phyloP scores from a whole-genome alignment of 805 yeast species.

The Candida endomychidarum region DNA sequence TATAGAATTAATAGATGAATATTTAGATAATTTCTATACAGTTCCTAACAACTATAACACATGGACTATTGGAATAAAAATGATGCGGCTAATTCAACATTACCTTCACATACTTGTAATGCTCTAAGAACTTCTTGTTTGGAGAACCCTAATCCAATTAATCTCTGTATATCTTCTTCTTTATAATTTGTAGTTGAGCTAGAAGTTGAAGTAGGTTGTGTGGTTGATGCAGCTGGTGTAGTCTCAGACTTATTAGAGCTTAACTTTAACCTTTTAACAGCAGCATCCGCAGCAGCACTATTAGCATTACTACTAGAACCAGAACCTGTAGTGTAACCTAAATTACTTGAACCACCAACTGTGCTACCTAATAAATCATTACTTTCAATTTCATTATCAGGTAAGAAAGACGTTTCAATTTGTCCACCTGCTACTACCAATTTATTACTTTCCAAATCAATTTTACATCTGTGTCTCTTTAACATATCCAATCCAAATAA shows the following conservation, averaged over 20 bases:
- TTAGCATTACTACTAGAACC: conserved; percentile 40
- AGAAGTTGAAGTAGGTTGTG: not conserved
- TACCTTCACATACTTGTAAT: conserved; percentile 64
- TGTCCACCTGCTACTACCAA: conserved; percentile 63
- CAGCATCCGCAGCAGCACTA: conserved; percentile 23
- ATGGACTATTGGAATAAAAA: conserved; percentile 59
- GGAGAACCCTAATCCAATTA: conserved; percentile 71
- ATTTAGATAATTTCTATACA: too few species aligned
- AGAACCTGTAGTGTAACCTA: too few species aligned
- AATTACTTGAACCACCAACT: conserved; percentile 16
- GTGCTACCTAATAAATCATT: conserved; percentile 20
- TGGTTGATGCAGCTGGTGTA: not conserved
- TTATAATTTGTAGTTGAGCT: conserved; percentile 4
- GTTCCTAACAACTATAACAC: too few species aligned
- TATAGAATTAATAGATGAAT: too few species aligned
- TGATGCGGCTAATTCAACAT: conserved; percentile 85
- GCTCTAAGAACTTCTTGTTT: conserved; percentile 65
- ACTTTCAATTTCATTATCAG: conserved; percentile 65
- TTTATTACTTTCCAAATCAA: conserved; percentile 68
- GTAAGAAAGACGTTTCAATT: conserved; percentile 67
- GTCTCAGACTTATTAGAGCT: conserved; percentile 10
- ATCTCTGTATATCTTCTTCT: conserved; percentile 28
- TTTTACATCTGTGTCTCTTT: conserved; percentile 78
- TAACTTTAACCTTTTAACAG: conserved; percentile 18
- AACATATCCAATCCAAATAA: conserved; percentile 89